Conservation (phyloP, 768 basidiomycete species). For the Pilatotrama ljubarskyi region DNA sequence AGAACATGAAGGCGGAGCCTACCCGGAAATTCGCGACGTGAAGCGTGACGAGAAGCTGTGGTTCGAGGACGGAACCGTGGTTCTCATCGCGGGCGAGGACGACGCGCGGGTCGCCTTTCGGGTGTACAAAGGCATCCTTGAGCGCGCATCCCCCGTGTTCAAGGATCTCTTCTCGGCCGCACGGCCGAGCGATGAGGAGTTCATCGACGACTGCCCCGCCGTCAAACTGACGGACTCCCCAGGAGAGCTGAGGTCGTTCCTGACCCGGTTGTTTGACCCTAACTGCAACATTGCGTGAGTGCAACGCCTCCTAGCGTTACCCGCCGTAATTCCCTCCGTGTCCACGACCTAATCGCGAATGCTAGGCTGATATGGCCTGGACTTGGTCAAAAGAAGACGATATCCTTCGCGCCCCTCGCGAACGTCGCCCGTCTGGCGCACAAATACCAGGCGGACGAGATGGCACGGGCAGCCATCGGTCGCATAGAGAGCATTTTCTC, state of each 20-base stretch:
- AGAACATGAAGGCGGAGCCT: too few species aligned
- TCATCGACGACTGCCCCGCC: background rate
- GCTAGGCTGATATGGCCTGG: too few species aligned
- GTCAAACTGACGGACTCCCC: background rate
- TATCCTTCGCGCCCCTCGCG: too few species aligned
- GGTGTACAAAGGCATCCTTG: slow-evolving; percentile 13
- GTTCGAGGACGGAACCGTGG: slow-evolving; percentile 14
- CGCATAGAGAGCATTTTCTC: too few species aligned
- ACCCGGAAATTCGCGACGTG: too few species aligned
- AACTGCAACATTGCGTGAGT: background rate
- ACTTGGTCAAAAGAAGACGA: too few species aligned
- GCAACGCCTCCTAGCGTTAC: too few species aligned
- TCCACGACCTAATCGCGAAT: too few species aligned
- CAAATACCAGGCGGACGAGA: too few species aligned
- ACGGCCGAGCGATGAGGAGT: background rate
- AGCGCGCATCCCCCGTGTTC: slow-evolving; percentile 7
- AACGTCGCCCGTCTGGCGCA: too few species aligned
- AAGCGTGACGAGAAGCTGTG: slow-evolving; percentile 1
- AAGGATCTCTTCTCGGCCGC: slow-evolving; percentile 1
- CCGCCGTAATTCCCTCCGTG: too few species aligned
- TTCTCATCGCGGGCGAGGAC: background rate
- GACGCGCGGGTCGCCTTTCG: background rate
- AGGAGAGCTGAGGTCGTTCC: background rate
- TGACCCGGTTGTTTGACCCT: background rate
- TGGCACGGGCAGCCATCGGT: too few species aligned